phyloP scores from a whole-genome alignment of 1,284 basidiomycete species.

The Acaromyces ingoldii region DNA sequence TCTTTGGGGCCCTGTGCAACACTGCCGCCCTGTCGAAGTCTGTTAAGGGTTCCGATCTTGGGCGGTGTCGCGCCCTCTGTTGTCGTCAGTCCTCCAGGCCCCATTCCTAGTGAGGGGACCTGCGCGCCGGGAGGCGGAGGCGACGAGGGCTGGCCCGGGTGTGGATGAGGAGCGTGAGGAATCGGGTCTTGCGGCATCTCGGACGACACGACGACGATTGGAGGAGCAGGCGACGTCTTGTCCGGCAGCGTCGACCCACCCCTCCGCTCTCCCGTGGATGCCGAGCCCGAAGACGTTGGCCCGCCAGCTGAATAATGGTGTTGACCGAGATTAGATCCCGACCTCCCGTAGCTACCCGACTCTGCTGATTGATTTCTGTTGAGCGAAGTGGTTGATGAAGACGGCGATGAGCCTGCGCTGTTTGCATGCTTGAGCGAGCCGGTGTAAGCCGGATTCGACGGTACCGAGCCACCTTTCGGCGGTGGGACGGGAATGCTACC shows the following conservation, averaged over 20 bases:
- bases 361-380: not conserved
- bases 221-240: slow-evolving; percentile 41
- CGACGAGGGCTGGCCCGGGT: slow-evolving; percentile 27
- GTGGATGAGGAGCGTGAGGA: slow-evolving; percentile 20
- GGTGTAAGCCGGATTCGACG: slow-evolving; percentile 27
- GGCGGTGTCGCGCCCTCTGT: slow-evolving; percentile 34
- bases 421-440: slow-evolving; percentile 32
- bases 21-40: slow-evolving; percentile 29
- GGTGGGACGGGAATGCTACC: slow-evolving; percentile 32
- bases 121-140: slow-evolving; percentile 37
- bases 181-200: slow-evolving; percentile 45
- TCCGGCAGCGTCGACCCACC: slow-evolving; percentile 24
- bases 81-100: slow-evolving; percentile 18
- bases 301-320: not conserved
- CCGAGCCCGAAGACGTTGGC: not conserved
- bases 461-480: slow-evolving; percentile 37
- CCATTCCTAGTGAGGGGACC: slow-evolving; percentile 22
- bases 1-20: slow-evolving; percentile 37
- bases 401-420: slow-evolving; percentile 20
- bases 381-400: slow-evolving; percentile 34
- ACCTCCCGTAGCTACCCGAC: not conserved
- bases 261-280: slow-evolving; percentile 15
- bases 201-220: slow-evolving; percentile 41
- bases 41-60: slow-evolving; percentile 37
- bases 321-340: not conserved